phyloP scores from a whole-genome alignment of 352 stramenopile species.

The Phytophthora pini region DNA sequence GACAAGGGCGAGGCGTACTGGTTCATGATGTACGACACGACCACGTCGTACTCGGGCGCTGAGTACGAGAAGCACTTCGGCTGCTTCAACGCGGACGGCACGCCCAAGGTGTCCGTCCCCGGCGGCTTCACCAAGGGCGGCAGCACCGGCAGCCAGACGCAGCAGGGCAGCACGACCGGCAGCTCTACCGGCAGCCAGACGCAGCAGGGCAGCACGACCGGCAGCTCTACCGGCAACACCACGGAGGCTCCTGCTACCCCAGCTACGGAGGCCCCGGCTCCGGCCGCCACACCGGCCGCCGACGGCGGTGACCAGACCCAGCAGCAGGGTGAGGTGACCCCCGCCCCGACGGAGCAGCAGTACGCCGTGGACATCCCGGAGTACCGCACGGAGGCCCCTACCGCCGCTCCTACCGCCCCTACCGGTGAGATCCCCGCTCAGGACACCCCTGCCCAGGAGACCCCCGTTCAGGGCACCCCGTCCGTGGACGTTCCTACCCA shows the following conservation, averaged over 20 bases:
- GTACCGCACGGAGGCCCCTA: conserved; percentile 10
- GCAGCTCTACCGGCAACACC: neutral
- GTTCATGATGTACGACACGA: conserved; percentile 77
- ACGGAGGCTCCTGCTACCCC: neutral
- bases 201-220: neutral
- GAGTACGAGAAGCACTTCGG: conserved; percentile 75
- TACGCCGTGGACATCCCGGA: conserved; percentile 15
- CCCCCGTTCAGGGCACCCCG: neutral
- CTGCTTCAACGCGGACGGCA: conserved; percentile 40
- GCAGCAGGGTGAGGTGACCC: conserved; percentile 13
- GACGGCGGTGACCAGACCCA: conserved; percentile 23
- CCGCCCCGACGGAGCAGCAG: conserved; percentile 11
- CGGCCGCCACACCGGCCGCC: neutral
- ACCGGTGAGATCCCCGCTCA: conserved; percentile 11
- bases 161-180: neutral
- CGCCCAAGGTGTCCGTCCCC: conserved; percentile 49
- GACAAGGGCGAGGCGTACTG: conserved; percentile 45
- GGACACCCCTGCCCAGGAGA: conserved; percentile 16
- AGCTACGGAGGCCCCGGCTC: conserved; percentile 2
- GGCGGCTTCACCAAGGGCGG: conserved; percentile 1
- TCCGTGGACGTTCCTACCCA: neutral
- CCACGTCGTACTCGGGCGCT: conserved; percentile 41
- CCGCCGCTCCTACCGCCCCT: conserved; percentile 4
- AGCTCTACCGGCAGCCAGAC: conserved; percentile 9
- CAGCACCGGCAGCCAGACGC: conserved; percentile 13